Percentiles rank a stretch among this genome's conserved stretches.
phyloP scores from a whole-genome alignment of 257 asterid genomes.

The Ehretia macrophylla region DNA sequence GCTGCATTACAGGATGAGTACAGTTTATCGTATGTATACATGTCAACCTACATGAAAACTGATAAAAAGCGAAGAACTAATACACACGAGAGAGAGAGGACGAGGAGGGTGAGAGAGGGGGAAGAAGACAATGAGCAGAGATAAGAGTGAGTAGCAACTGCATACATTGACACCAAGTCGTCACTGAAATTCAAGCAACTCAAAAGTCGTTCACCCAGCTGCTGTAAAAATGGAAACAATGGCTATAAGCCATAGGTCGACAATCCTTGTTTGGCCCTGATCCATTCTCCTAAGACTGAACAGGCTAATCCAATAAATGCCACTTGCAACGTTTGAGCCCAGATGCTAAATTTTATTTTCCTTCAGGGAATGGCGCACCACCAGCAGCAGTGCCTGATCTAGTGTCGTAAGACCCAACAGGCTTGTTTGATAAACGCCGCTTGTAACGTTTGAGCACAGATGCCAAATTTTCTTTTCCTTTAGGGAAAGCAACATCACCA shows the following conservation, averaged over 20 bases:
- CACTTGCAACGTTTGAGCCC: too few relatives aligned
- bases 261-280: constrained; percentile 24
- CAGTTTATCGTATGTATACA: not conserved
- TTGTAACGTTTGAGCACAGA: constrained; percentile 90
- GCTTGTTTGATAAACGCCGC: constrained; percentile 70
- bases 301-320: not conserved
- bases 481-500: constrained; percentile 94
- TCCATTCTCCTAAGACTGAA: too few relatives aligned
- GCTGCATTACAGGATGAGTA: not conserved
- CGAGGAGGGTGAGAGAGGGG: not conserved
- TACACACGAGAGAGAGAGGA: too few relatives aligned
- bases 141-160: too few relatives aligned
- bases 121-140: too few relatives aligned
- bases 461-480: constrained; percentile 87
- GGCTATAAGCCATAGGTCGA: constrained; percentile 33
- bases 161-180: too few relatives aligned
- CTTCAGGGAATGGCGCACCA: not conserved
- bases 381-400: constrained; percentile 1
- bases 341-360: too few relatives aligned
- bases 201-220: constrained; percentile 15
- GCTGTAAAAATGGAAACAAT: constrained; percentile 22
- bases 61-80: too few relatives aligned
- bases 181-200: constrained; percentile 12
- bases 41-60: not conserved
- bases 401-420: constrained; percentile 39